These are phyloP conservation scores for Cubamyces sp. DNA, from an alignment of 768 basidiomycete genomes.

Conservation along the genomic window DNA sequence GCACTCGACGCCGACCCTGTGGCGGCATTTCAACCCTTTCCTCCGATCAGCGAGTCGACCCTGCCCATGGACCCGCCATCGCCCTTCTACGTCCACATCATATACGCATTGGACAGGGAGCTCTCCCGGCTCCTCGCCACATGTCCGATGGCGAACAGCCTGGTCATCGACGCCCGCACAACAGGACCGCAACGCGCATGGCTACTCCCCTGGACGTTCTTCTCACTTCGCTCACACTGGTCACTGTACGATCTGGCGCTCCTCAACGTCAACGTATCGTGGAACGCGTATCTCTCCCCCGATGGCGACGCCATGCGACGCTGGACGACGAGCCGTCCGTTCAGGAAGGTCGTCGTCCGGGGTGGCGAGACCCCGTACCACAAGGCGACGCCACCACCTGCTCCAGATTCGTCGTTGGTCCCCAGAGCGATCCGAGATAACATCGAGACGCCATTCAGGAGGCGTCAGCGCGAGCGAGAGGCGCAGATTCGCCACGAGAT, in stretches of 20 bases:
- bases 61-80: not conserved
- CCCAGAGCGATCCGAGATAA: too few species aligned
- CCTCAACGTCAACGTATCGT: not conserved
- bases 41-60: not conserved
- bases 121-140: not conserved
- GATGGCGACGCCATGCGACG: too few species aligned
- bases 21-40: not conserved
- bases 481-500: too few species aligned
- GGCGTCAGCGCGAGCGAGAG: too few species aligned
- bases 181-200: not conserved
- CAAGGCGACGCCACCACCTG: too few species aligned
- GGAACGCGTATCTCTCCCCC: not conserved
- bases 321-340: too few species aligned
- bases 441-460: too few species aligned
- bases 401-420: too few species aligned
- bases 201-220: not conserved
- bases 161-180: not conserved
- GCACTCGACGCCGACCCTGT: not conserved
- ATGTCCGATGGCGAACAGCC: not conserved
- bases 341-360: too few species aligned
- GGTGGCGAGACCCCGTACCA: too few species aligned
- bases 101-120: not conserved
- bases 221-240: not conserved
- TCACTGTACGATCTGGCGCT: not conserved
- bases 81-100: not conserved